A percentile compares a stretch with the other conserved stretches of the same genome.
Evolutionary conservation across 208 protist species (phyloP).

Genomic region (Tritrichomonas musculus): DNA sequence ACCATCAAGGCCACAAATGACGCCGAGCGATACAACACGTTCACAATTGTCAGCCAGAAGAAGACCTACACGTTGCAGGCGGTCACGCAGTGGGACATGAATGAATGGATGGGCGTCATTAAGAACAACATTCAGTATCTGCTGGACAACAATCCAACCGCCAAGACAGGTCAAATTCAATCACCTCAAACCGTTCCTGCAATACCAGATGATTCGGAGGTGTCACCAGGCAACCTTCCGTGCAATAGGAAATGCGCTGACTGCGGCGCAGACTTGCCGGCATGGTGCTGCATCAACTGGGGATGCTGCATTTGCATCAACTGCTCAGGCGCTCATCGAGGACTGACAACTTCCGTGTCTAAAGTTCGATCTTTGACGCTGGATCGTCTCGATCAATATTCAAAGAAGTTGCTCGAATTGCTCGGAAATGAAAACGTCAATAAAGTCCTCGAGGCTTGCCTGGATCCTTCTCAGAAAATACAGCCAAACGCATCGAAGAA

Average conservation of each 20-base stretch:
- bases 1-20: background rate
- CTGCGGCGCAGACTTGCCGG: background rate
- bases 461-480: background rate
- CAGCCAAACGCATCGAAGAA: background rate
- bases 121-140: slow-evolving; percentile 30
- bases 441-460: background rate
- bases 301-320: slow-evolving; percentile 25
- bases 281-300: slow-evolving; percentile 30
- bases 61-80: slow-evolving; percentile 11
- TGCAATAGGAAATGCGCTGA: background rate
- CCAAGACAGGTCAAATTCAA: background rate
- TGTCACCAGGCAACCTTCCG: no score
- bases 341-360: background rate
- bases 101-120: slow-evolving; percentile 13
- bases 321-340: background rate
- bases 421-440: background rate
- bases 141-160: background rate
- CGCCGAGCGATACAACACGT: background rate
- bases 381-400: background rate
- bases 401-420: background rate
- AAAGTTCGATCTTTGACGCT: slow-evolving; percentile 26
- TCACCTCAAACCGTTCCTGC: no score
- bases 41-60: background rate
- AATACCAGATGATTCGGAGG: no score
- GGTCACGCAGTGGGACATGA: background rate